Conservation (phyloP, 257 asterid genomes). For the Plectranthus barbatus region DNA sequence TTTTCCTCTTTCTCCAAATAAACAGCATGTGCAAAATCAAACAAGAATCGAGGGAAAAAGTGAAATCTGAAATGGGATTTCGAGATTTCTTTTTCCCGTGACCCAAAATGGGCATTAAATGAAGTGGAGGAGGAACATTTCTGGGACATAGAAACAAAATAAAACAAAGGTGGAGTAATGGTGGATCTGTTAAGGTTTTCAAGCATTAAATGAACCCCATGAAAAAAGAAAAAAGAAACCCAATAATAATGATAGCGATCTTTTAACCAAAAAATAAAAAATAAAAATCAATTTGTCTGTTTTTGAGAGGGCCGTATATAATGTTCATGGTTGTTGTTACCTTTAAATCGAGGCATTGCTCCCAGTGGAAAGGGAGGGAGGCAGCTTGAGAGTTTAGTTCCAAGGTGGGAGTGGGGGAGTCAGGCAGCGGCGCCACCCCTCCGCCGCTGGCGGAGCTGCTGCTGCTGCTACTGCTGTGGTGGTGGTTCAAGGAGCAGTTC, state of each 20-base stretch:
- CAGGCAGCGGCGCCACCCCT: conserved; percentile 20
- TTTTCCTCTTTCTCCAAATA: background rate
- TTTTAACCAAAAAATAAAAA: no score
- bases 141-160: conserved; percentile 9
- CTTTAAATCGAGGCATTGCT: conserved; percentile 93
- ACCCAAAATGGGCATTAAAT: conserved; percentile 3
- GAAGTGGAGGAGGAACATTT: conserved; percentile 16
- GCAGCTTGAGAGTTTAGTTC: conserved; percentile 70
- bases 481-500: conserved; percentile 52
- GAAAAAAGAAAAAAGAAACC: background rate
- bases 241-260: conserved; percentile 19
- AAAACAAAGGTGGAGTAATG: conserved; percentile 16
- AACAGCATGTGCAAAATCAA: background rate
- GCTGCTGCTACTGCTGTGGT: conserved; percentile 26
- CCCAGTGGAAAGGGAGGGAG: conserved; percentile 82
- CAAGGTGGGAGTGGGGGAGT: conserved; percentile 21
- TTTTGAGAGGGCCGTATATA: background rate
- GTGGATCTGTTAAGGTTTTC: conserved; percentile 43
- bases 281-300: background rate
- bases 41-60: no score
- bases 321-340: conserved; percentile 19
- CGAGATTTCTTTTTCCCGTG: background rate
- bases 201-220: conserved; percentile 30
- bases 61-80: background rate
- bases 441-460: conserved; percentile 9